Percentiles rank a stretch among this genome's conserved stretches.
Evolutionary conservation across 2,329 filamentous ascomycete species (phyloP).

Genomic region (Epichloe baconii): DNA sequence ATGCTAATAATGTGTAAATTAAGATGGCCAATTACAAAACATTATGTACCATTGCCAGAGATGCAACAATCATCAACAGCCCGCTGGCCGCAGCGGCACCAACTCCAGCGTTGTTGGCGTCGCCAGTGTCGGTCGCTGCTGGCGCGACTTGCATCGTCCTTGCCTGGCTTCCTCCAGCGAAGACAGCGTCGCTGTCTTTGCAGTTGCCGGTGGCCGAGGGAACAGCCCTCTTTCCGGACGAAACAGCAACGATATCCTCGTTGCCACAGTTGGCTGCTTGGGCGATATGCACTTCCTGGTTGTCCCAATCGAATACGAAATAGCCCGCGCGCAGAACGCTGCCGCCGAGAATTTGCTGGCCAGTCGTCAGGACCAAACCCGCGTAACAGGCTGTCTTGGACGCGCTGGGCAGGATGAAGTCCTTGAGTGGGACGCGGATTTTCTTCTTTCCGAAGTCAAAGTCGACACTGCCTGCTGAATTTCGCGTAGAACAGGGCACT

Average conservation of each 20-base stretch:
- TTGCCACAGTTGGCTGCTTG: conserved; percentile 28
- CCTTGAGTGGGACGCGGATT: conserved; percentile 29
- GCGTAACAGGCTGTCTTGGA: conserved; percentile 24
- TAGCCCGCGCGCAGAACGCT: conserved; percentile 30
- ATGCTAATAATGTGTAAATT: too few relatives aligned
- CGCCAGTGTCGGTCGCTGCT: conserved; percentile 1
- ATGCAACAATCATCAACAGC: neutral
- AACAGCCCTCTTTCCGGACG: conserved; percentile 19
- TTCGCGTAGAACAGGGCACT: conserved; percentile 28
- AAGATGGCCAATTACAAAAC: neutral
- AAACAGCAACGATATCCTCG: conserved; percentile 24
- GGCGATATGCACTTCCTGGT: conserved; percentile 26
- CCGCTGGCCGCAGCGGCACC: neutral
- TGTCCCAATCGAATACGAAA: conserved; percentile 34
- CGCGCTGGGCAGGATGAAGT: conserved; percentile 30
- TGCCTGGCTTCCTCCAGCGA: conserved; percentile 3
- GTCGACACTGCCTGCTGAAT: conserved; percentile 27
- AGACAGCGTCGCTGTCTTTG: conserved; percentile 13
- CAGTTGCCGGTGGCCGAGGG: conserved; percentile 23
- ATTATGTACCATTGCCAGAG: conserved; percentile 3
- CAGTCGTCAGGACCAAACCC: conserved; percentile 25
- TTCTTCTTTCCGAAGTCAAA: conserved; percentile 32
- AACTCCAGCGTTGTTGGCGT: conserved; percentile 6
- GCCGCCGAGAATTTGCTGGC: conserved; percentile 31
- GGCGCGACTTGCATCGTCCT: conserved; percentile 11